These are phyloP conservation scores for Camellia japonica DNA, from an alignment of 148 eudicot species.

Conservation along the genomic window DNA sequence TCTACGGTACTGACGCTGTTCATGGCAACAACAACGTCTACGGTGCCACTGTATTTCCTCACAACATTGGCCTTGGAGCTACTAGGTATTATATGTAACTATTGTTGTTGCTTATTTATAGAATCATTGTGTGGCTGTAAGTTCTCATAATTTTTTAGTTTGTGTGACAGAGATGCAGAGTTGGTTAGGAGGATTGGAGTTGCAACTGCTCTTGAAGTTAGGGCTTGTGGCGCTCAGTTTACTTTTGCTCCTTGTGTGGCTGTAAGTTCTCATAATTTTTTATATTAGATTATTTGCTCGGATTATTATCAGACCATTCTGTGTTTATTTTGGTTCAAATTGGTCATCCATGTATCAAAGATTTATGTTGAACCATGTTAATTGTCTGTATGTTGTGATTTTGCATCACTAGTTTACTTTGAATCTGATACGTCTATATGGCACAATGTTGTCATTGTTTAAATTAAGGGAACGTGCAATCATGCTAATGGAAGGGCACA, in stretches of 20 bases:
- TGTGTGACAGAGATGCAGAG: slow-evolving; percentile 58
- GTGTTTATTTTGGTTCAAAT: too few relatives aligned
- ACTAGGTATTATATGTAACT: slow-evolving; percentile 50
- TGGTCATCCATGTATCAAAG: too few relatives aligned
- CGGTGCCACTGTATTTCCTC: slow-evolving; percentile 91
- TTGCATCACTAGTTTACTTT: too few relatives aligned
- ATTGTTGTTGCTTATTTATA: background rate
- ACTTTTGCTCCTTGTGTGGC: slow-evolving; percentile 89
- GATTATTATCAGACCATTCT: too few relatives aligned
- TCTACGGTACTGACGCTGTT: slow-evolving; percentile 85
- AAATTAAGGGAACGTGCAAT: too few relatives aligned
- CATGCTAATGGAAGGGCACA: too few relatives aligned
- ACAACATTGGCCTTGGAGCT: slow-evolving; percentile 91
- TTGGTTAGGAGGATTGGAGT: slow-evolving; percentile 72
- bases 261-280: slow-evolving; percentile 40
- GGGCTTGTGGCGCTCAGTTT: slow-evolving; percentile 77
- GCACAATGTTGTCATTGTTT: too few relatives aligned
- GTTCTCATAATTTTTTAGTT: too few relatives aligned
- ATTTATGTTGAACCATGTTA: too few relatives aligned
- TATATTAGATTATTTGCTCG: too few relatives aligned
- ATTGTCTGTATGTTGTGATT: too few relatives aligned
- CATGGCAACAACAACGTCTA: slow-evolving; percentile 89
- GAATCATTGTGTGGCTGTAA: background rate
- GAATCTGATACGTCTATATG: too few relatives aligned
- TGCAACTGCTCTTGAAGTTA: slow-evolving; percentile 78